Evolutionary conservation across 495 filamentous ascomycete species (phyloP).

Genomic region (Penicillium cosmopolitanum): DNA sequence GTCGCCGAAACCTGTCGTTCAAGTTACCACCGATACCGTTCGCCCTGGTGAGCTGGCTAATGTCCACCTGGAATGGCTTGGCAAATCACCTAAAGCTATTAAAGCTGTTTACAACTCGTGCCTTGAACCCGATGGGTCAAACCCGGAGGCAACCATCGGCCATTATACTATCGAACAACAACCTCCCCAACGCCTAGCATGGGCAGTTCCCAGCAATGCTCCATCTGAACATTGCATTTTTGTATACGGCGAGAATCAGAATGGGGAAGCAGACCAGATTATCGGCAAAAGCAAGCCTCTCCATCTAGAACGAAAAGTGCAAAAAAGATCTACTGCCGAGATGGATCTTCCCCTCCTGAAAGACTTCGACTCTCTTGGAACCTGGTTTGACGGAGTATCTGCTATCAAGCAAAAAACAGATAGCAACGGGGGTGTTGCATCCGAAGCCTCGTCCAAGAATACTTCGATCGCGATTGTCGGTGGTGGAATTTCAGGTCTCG

Average conservation of each 20-base stretch:
- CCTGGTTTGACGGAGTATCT: constrained; percentile 34
- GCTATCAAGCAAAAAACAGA: constrained; percentile 20
- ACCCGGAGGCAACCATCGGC: constrained; percentile 7
- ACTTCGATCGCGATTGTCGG: constrained; percentile 60
- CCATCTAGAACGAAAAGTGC: constrained; percentile 4
- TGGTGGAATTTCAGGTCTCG: constrained; percentile 64
- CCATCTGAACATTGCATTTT: constrained; percentile 11
- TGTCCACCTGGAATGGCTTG: constrained; percentile 12
- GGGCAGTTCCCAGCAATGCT: constrained; percentile 17
- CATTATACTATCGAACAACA: constrained; percentile 4
- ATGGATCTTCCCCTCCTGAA: constrained; percentile 21
- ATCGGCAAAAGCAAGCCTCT: constrained; percentile 18
- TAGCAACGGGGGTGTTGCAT: constrained; percentile 8
- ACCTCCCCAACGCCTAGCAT: constrained; percentile 15
- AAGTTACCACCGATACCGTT: constrained; percentile 9
- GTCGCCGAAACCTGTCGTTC: constrained; percentile 1
- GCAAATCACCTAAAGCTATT: not conserved
- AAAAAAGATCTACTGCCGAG: constrained; percentile 17
- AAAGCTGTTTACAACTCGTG: constrained; percentile 12
- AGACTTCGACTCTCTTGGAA: constrained; percentile 30
- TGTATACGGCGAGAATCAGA: not conserved
- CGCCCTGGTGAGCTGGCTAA: constrained; percentile 15
- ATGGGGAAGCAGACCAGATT: not conserved
- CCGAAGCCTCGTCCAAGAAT: constrained; percentile 19
- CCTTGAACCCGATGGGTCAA: not conserved